Evolutionary conservation across 1,284 basidiomycete genomes (phyloP).

Genomic region (Pascua guehoae): DNA sequence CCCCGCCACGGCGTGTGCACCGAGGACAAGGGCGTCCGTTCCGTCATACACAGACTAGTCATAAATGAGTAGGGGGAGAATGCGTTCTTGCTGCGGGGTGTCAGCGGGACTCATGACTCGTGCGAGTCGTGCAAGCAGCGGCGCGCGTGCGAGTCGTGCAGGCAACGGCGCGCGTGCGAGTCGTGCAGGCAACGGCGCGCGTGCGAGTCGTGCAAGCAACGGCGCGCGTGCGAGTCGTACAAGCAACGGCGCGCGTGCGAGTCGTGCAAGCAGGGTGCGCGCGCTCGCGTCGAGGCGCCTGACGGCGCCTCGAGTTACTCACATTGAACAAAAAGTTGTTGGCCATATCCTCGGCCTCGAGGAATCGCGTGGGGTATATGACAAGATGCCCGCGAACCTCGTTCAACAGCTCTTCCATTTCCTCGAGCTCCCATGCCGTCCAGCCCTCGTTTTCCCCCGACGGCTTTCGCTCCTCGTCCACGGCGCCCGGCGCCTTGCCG

Average conservation of each 20-base stretch:
- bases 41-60: conserved; percentile 27
- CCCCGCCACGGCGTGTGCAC: too few species aligned
- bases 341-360: conserved; percentile 78
- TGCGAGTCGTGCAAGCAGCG: too few species aligned
- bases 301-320: conserved; percentile 17
- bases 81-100: conserved; percentile 56
- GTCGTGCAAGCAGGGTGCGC: too few species aligned
- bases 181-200: too few species aligned
- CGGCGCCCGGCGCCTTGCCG: neutral
- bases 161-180: too few species aligned
- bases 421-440: conserved; percentile 73
- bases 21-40: too few species aligned
- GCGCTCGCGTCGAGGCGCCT: neutral
- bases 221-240: too few species aligned
- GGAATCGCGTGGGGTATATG: conserved; percentile 72
- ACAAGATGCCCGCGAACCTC: conserved; percentile 84
- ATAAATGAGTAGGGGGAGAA: conserved; percentile 50
- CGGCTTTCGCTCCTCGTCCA: conserved; percentile 25
- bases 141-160: too few species aligned
- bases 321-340: conserved; percentile 87
- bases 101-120: conserved; percentile 7
- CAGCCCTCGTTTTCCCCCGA: conserved; percentile 64
- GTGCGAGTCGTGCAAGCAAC: too few species aligned
- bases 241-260: too few species aligned
- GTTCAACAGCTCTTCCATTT: conserved; percentile 77